Percentiles rank a stretch among this genome's conserved stretches.
These are phyloP conservation scores for Fusarium incarnatum DNA, from an alignment of 2,329 filamentous ascomycete genomes.

Conservation along the genomic window DNA sequence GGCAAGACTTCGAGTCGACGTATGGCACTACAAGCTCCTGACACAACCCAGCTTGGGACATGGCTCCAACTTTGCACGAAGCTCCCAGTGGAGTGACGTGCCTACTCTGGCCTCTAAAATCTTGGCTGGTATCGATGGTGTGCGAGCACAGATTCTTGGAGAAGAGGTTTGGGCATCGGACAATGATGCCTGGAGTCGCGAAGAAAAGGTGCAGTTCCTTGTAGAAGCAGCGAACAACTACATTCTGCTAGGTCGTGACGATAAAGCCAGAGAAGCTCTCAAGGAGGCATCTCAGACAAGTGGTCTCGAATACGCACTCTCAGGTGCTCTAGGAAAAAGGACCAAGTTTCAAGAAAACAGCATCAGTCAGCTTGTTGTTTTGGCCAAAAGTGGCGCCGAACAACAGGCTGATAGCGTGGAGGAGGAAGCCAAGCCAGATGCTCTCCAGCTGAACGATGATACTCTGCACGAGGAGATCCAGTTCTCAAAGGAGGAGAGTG, in stretches of 20 bases:
- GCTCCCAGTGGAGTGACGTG: constrained; percentile 69
- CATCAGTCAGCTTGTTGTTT: constrained; percentile 88
- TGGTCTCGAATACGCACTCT: constrained; percentile 84
- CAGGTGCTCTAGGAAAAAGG: constrained; percentile 86
- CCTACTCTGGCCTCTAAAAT: constrained; percentile 66
- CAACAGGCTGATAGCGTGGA: constrained; percentile 41
- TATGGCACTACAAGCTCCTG: constrained; percentile 73
- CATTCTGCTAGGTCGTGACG: constrained; percentile 85
- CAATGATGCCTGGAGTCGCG: constrained; percentile 54
- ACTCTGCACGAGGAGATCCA: constrained; percentile 89
- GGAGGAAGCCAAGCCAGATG: constrained; percentile 65
- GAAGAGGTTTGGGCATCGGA: constrained; percentile 54
- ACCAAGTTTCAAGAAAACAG: constrained; percentile 84
- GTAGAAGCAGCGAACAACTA: constrained; percentile 86
- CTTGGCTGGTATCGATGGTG: constrained; percentile 55
- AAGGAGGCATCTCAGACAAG: constrained; percentile 73
- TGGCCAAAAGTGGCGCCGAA: constrained; percentile 76
- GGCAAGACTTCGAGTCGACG: constrained; percentile 76
- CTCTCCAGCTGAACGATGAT: constrained; percentile 87
- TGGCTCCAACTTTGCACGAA: constrained; percentile 66
- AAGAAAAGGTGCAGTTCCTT: constrained; percentile 75
- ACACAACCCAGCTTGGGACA: constrained; percentile 67
- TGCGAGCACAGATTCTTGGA: constrained; percentile 55
- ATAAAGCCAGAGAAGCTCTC: constrained; percentile 77
- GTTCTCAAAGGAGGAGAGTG: constrained; percentile 70